A percentile compares a stretch with the other conserved stretches of the same genome.
These are phyloP conservation scores for Phytophthora pisi DNA, from an alignment of 352 stramenopile species.

Conservation along the genomic window DNA sequence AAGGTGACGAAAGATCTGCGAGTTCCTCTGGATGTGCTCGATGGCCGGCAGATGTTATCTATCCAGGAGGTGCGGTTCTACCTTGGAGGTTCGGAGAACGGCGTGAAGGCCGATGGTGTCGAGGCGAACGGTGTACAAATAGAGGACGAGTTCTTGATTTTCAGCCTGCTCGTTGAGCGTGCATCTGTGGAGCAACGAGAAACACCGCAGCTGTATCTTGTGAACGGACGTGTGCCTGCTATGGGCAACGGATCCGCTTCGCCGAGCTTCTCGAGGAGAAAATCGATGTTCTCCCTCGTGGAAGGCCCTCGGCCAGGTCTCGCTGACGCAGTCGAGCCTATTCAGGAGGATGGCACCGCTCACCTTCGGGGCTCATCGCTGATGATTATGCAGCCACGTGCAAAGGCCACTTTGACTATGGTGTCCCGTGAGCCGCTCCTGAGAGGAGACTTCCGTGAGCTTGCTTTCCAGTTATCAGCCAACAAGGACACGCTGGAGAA, in stretches of 20 bases:
- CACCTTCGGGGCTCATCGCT: conserved; percentile 56
- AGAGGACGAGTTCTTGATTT: conserved; percentile 56
- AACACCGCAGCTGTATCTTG: conserved; percentile 51
- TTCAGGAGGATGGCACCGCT: conserved; percentile 53
- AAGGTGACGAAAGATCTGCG: conserved; percentile 41
- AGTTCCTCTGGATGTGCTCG: conserved; percentile 61
- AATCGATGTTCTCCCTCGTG: conserved; percentile 74
- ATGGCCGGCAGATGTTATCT: conserved; percentile 55
- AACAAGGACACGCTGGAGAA: conserved; percentile 76
- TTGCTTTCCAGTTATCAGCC: conserved; percentile 61
- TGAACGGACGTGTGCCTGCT: conserved; percentile 70
- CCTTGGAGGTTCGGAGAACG: conserved; percentile 30
- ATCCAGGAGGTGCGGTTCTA: conserved; percentile 76
- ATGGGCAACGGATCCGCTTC: conserved; percentile 87
- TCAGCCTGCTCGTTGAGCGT: conserved; percentile 62
- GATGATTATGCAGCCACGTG: conserved; percentile 71
- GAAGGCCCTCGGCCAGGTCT: conserved; percentile 30
- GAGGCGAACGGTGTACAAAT: conserved; percentile 16
- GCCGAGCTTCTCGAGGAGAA: conserved; percentile 80
- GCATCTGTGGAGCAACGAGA: conserved; percentile 37
- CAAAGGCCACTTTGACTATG: conserved; percentile 64
- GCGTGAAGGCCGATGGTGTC: conserved; percentile 10
- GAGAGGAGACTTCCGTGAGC: conserved; percentile 67
- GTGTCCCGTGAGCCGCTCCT: conserved; percentile 62
- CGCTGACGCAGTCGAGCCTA: conserved; percentile 38